A percentile compares a stretch with the other conserved stretches of the same genome.
These are phyloP conservation scores for Fraxinus quadrangulata DNA, from an alignment of 257 asterid genomes.

Conservation along the genomic window DNA sequence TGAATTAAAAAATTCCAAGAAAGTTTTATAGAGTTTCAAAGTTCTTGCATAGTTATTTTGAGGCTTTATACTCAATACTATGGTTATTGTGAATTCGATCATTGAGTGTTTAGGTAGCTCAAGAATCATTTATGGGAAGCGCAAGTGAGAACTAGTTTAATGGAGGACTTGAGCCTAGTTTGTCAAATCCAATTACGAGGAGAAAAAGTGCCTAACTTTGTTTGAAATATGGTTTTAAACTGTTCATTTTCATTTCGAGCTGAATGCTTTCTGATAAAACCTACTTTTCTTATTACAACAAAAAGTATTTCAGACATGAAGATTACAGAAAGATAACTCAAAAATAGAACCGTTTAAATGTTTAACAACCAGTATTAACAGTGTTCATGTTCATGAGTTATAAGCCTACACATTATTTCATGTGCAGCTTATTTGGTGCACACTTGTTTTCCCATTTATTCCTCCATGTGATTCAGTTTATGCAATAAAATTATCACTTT, in stretches of 20 bases:
- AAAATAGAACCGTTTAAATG: no score
- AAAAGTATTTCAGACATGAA: no score
- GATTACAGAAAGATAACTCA: no score
- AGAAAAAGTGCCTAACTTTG: neutral
- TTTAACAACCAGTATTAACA: neutral
- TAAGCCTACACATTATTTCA: neutral
- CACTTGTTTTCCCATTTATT: slow-evolving; percentile 1
- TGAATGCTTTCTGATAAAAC: no score
- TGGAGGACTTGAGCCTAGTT: neutral
- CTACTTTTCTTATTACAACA: neutral
- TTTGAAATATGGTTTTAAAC: neutral
- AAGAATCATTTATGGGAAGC: neutral
- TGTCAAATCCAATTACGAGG: neutral
- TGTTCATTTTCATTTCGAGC: neutral
- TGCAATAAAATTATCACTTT: neutral
- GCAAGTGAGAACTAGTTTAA: neutral
- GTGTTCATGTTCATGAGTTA: neutral
- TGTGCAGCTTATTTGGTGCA: neutral
- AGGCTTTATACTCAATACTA: neutral
- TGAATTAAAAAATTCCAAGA: neutral
- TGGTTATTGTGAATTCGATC: neutral
- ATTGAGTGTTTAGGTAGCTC: neutral
- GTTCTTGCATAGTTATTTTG: neutral
- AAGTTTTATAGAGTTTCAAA: neutral
- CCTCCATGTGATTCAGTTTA: neutral